Evolutionary conservation across 495 filamentous ascomycete genomes (phyloP), one percentile per base, ranked within the genome.

Genomic region (Penicillium mononematosum): DNA sequence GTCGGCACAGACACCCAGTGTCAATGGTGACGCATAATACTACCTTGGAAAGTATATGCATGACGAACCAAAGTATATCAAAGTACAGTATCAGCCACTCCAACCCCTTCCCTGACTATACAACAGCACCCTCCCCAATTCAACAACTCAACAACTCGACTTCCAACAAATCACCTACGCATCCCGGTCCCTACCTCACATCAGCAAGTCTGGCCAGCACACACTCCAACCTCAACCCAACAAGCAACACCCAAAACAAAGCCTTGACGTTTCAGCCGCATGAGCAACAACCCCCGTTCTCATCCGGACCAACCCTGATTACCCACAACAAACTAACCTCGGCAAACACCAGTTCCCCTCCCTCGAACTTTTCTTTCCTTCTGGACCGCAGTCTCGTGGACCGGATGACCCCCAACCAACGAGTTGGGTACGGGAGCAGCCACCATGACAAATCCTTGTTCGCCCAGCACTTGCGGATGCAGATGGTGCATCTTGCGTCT

Each of bases 351-450:
- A 44, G 45, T 50, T 34, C 54, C 10, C 16, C 29, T 17, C 34
- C 31, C 19, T 39, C 36, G 36, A 39, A 32, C 6, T 17, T 42
- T 45, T 6, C 36, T 50, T 55, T 48, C 27, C 51, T n/a, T 45
- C 29, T 50, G 45, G 54, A 4, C 54, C 10, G 54, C 54, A 56
- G 54, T 41, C 54, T 56, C 54, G 54, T 56, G 54, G 54, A 45
- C 45, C 45, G 46, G 32, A 48, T 55, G 45, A 50, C 38, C 34
- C 45, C 54, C 36, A 50, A 27, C 38, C 50, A 44, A 43, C 54
- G n/a, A 50, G 16, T 48, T 19, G 54, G 54, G 46, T 22, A 20
- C 54, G n/a, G 45, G 25, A 19, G 27, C 54, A 42, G 25, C 45
- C 54, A 50, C 45, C 50, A 31, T 45, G 16, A 17, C 43, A 46